phyloP scores from a whole-genome alignment of 2,329 filamentous ascomycete genomes.

The Fusarium chuoi region DNA sequence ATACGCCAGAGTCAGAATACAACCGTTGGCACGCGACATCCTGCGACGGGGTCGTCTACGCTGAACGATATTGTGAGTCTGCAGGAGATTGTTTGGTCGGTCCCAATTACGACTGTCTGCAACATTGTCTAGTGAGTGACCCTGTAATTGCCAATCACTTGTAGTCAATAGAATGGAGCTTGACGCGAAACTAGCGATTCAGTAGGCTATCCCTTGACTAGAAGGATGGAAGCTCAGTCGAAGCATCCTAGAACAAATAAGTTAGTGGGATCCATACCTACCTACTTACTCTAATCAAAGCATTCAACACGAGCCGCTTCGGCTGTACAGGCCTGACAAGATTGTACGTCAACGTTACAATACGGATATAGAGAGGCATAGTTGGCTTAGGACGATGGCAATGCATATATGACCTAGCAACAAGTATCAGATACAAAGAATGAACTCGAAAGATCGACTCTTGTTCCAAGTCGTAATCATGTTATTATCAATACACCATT shows the following conservation, averaged over 20 bases:
- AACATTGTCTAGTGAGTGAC: neutral
- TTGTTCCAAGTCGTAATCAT: conserved; percentile 6
- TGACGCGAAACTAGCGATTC: conserved; percentile 12
- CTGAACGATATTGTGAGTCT: neutral
- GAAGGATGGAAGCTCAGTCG: conserved; percentile 20
- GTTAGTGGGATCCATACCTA: neutral
- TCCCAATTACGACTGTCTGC: conserved; percentile 19
- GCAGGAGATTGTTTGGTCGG: conserved; percentile 10
- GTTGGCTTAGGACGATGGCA: neutral
- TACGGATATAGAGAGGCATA: neutral
- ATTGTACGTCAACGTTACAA: neutral
- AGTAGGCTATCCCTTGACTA: neutral
- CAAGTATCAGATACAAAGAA: neutral
- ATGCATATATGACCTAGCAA: neutral
- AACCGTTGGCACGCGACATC: neutral
- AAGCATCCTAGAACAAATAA: conserved; percentile 24
- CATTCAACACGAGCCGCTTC: neutral
- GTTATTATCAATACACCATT: conserved; percentile 20
- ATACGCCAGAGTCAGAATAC: neutral
- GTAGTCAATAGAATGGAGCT: conserved; percentile 11
- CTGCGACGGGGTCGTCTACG: neutral
- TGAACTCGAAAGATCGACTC: neutral
- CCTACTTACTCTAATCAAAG: neutral
- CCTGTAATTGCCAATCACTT: conserved; percentile 26
- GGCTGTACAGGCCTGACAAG: neutral